A percentile compares a stretch with the other conserved stretches of the same genome.
phyloP scores from a whole-genome alignment of 345 rosid species.

The Fremontodendron californicum region DNA sequence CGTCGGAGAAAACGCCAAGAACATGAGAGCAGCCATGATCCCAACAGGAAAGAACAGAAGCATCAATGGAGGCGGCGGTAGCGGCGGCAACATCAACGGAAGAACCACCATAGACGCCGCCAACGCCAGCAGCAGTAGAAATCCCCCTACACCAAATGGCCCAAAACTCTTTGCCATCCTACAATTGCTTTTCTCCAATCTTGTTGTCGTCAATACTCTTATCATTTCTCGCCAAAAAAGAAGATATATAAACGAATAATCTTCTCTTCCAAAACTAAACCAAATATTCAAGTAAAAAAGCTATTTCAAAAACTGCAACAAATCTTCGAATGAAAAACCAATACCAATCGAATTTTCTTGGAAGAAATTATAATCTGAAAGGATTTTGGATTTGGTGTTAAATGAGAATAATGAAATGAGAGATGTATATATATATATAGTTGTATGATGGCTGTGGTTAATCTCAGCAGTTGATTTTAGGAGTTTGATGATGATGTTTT shows the following conservation, averaged over 20 bases:
- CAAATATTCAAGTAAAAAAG: no score
- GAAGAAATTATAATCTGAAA: background rate
- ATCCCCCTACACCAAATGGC: conserved; percentile 25
- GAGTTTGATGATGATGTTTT: background rate
- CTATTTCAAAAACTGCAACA: background rate
- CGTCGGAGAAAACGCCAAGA: no score
- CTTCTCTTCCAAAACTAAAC: no score
- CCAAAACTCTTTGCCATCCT: conserved; percentile 24
- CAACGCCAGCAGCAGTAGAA: conserved; percentile 31
- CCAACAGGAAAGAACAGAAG: conserved; percentile 59
- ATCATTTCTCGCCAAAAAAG: conserved; percentile 17
- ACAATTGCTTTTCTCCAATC: background rate
- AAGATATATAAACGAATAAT: no score
- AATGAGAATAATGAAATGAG: background rate
- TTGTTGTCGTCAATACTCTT: background rate
- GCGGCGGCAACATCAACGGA: conserved; percentile 59
- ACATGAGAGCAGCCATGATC: no score
- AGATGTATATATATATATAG: background rate
- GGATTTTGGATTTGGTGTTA: background rate
- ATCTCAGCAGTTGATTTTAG: conserved; percentile 1
- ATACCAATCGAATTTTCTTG: background rate
- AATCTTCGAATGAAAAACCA: background rate
- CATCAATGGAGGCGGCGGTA: conserved; percentile 61
- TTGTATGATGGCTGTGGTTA: background rate
- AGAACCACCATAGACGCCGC: conserved; percentile 47